Evolutionary conservation across 2,329 filamentous ascomycete species (phyloP).

Genomic region (Coniochaeta hoffmannii): DNA sequence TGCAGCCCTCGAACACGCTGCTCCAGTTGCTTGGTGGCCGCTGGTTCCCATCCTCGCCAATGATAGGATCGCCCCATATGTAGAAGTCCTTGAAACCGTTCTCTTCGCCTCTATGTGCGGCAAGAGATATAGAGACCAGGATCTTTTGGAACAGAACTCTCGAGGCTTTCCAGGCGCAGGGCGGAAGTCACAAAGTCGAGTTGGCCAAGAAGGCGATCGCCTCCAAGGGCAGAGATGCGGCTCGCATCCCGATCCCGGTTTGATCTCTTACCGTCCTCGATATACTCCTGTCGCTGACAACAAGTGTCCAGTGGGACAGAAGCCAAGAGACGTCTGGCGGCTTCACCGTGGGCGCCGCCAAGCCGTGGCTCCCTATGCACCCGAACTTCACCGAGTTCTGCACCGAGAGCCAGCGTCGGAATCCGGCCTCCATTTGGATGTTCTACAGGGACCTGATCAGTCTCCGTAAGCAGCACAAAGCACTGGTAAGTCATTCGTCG

Average conservation of each 20-base stretch:
- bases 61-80: conserved; percentile 55
- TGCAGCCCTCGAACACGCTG: conserved; percentile 23
- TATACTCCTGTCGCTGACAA: neutral
- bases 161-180: neutral
- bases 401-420: neutral
- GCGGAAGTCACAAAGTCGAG: neutral
- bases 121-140: neutral
- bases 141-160: too few relatives aligned
- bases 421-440: neutral
- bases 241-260: neutral
- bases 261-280: neutral
- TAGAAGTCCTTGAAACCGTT: conserved; percentile 41
- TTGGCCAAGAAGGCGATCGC: neutral
- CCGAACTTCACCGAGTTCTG: neutral
- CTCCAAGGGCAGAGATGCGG: neutral
- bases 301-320: neutral
- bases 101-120: neutral
- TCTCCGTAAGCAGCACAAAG: neutral
- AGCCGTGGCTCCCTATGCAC: neutral
- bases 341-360: neutral
- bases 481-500: neutral
- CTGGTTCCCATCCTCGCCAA: conserved; percentile 47
- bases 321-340: neutral
- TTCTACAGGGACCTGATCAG: neutral
- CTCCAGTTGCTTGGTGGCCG: conserved; percentile 55